Evolutionary conservation across 768 basidiomycete genomes (phyloP), one percentile per base, ranked within the genome.

Genomic region (Boletellus ananas): DNA sequence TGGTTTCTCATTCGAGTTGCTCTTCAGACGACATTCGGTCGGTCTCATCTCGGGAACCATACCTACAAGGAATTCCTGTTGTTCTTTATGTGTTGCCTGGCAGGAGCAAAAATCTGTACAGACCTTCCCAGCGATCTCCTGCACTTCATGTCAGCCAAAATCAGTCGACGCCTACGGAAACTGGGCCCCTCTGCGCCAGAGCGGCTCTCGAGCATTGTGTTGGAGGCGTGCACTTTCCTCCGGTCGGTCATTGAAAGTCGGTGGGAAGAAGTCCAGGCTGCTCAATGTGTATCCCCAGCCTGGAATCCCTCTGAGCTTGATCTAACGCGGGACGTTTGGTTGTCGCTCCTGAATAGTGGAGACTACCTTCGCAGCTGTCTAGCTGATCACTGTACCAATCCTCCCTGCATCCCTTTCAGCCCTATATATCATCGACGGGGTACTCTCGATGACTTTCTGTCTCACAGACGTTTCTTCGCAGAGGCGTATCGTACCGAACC

Each of bases 341-440:
- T 76, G 0, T 66, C 73, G 1, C 67, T 78, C n/a, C 9, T 23
- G 2, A 47, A 58, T 8, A 70, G 70, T 43, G 49, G 54, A 4
- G 36, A 42, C 0, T 72, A 72, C 45, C 54, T 77, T 3, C 25
- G 50, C 6, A 17, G 58, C 34, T 50, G 57, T 33, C 48, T 68
- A 6, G 31, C 46, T 3, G 20, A 46, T 17, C 10, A 43, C 0
- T 7, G n/a, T 6, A 21, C 38, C 3, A 1, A 43, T 66, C 13
- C 35, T 70, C 7, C 2, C n/a, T n/a, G n/a, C n/a, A n/a, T n/a
- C 0, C 12, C 10, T 0, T 60, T 56, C 23, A 3, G 1, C 2
- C 61, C 55, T 2, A 13, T 34, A 6, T 35, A 45, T 36, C 31
- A 3, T 13, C 29, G 1, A 10, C 55, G 63, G 20, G 57, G 55